These are phyloP conservation scores for Gloeopeniophorella convolvens DNA, from an alignment of 768 basidiomycete species.

Conservation along the genomic window DNA sequence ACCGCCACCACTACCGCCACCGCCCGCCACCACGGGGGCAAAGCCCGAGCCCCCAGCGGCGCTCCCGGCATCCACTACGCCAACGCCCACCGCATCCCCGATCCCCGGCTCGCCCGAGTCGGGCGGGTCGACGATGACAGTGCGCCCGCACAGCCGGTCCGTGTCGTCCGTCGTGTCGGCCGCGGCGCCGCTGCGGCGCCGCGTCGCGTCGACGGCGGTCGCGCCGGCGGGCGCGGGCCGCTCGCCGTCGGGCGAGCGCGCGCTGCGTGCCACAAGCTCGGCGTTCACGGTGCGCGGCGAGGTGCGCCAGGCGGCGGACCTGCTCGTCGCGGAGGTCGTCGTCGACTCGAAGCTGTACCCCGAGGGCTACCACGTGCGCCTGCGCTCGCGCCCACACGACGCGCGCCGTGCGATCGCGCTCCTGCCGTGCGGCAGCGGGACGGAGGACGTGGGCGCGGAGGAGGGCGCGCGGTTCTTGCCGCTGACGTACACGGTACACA, in stretches of 20 bases:
- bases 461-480: constrained; percentile 36
- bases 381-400: constrained; percentile 40
- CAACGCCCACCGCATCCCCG: not conserved
- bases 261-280: constrained; percentile 36
- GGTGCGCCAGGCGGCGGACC: constrained; percentile 54
- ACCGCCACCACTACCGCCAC: no score
- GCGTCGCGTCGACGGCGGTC: constrained; percentile 14
- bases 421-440: no score
- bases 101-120: not conserved
- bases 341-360: constrained; percentile 79
- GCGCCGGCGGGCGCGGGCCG: constrained; percentile 25
- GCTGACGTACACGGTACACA: constrained; percentile 55
- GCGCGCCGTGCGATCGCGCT: constrained; percentile 33
- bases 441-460: no score
- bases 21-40: no score
- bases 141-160: constrained; percentile 16
- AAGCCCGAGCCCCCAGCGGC: no score
- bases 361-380: constrained; percentile 56
- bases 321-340: constrained; percentile 72
- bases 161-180: constrained; percentile 14
- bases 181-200: constrained; percentile 6
- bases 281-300: constrained; percentile 60
- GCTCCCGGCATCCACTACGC: no score
- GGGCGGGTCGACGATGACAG: not conserved
- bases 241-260: constrained; percentile 31